These are phyloP conservation scores for Clausena lansium DNA, from an alignment of 345 rosid species.

Conservation along the genomic window DNA sequence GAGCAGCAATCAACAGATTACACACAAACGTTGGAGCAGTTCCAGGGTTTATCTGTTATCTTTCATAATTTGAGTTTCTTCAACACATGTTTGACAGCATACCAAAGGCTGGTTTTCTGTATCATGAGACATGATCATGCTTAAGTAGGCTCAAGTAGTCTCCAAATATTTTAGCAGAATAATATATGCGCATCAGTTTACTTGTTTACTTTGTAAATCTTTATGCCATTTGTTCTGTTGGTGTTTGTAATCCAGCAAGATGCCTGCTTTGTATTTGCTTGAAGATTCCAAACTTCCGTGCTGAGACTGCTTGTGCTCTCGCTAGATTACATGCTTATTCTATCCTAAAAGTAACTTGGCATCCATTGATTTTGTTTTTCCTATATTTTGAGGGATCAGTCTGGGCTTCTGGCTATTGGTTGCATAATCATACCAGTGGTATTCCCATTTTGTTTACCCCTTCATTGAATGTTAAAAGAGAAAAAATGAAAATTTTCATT, in stretches of 20 bases:
- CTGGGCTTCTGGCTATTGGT: too few relatives aligned
- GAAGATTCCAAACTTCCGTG: not conserved
- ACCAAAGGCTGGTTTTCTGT: conserved; percentile 13
- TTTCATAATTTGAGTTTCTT: conserved; percentile 9
- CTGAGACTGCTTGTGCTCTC: not conserved
- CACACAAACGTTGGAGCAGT: not conserved
- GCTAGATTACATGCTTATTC: not conserved
- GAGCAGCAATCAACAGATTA: not conserved
- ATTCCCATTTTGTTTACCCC: too few relatives aligned
- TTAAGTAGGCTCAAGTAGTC: not conserved
- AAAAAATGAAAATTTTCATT: not conserved
- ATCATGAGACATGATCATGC: conserved; percentile 12
- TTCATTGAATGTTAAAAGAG: too few relatives aligned
- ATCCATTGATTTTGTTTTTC: too few relatives aligned
- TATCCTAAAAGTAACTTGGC: not conserved
- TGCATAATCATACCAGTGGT: not conserved
- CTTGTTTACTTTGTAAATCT: not conserved
- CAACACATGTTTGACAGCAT: not conserved
- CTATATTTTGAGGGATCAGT: not conserved
- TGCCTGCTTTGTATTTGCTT: not conserved
- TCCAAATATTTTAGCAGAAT: conserved; percentile 4
- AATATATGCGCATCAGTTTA: conserved; percentile 1
- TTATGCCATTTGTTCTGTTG: not conserved
- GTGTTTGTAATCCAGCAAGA: not conserved
- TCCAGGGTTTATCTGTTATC: not conserved